phyloP scores from a whole-genome alignment of 2,329 filamentous ascomycete species.

The Verticillium dahliae region DNA sequence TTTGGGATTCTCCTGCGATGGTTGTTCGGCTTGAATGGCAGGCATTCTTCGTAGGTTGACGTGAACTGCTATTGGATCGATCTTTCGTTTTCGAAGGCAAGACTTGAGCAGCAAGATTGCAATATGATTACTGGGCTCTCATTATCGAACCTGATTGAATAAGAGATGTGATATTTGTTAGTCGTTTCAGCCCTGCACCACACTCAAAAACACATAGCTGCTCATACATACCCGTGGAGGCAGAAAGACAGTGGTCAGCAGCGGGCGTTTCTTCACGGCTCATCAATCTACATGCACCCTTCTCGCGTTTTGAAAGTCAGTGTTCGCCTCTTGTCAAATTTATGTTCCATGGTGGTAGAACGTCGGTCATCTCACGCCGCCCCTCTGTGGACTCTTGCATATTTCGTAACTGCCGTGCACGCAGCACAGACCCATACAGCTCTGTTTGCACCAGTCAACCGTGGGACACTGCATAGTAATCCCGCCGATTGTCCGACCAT shows the following conservation, averaged over 20 bases:
- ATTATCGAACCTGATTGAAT: no score
- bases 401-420: background rate
- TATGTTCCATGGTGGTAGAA: background rate
- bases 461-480: background rate
- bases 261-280: no score
- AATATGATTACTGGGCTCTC: no score
- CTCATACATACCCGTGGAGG: no score
- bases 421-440: background rate
- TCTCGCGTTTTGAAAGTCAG: background rate
- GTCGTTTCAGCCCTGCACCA: no score
- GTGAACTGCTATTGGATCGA: background rate
- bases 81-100: no score
- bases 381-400: background rate
- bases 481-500: background rate
- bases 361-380: background rate
- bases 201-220: no score
- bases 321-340: background rate
- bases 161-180: no score
- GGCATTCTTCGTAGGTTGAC: background rate
- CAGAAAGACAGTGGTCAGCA: no score
- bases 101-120: no score
- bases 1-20: background rate
- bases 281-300: no score
- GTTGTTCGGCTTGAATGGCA: background rate
- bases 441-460: background rate